Evolutionary conservation across 2,329 filamentous ascomycete species (phyloP).

Genomic region (Blumeria hordei): DNA sequence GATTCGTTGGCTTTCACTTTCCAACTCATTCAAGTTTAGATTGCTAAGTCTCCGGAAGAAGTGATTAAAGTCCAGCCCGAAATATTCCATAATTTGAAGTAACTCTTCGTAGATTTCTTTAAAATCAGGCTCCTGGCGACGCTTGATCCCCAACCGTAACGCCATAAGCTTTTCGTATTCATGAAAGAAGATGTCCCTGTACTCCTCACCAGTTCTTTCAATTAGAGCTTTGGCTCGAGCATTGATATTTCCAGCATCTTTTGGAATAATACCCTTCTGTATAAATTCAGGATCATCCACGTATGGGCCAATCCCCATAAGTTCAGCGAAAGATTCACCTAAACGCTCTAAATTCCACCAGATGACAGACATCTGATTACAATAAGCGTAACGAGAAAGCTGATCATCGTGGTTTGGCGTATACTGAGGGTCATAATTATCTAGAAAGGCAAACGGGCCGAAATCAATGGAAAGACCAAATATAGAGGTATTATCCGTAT

Average conservation of each 20-base stretch:
- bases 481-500: constrained; percentile 92
- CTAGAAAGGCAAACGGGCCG: constrained; percentile 91
- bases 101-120: constrained; percentile 57
- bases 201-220: constrained; percentile 60
- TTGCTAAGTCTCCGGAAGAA: constrained; percentile 63
- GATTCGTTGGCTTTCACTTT: constrained; percentile 36
- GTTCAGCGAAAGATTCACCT: constrained; percentile 69
- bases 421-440: constrained; percentile 83
- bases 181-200: constrained; percentile 61
- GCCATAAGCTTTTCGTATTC: constrained; percentile 81
- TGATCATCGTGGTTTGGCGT: constrained; percentile 94
- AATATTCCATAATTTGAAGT: constrained; percentile 55
- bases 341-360: constrained; percentile 97
- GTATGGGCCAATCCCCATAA: constrained; percentile 50
- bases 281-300: constrained; percentile 53
- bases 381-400: constrained; percentile 69
- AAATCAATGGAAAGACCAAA: constrained; percentile 80
- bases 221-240: constrained; percentile 68
- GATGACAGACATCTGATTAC: constrained; percentile 83
- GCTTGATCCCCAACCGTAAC: constrained; percentile 50
- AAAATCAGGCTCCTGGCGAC: constrained; percentile 49
- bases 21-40: constrained; percentile 36
- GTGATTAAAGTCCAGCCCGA: constrained; percentile 82
- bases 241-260: constrained; percentile 44
- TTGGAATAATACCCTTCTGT: constrained; percentile 44